These are phyloP conservation scores for Symbiotaphrina buchneri DNA, from an alignment of 495 filamentous ascomycete species.

Conservation along the genomic window DNA sequence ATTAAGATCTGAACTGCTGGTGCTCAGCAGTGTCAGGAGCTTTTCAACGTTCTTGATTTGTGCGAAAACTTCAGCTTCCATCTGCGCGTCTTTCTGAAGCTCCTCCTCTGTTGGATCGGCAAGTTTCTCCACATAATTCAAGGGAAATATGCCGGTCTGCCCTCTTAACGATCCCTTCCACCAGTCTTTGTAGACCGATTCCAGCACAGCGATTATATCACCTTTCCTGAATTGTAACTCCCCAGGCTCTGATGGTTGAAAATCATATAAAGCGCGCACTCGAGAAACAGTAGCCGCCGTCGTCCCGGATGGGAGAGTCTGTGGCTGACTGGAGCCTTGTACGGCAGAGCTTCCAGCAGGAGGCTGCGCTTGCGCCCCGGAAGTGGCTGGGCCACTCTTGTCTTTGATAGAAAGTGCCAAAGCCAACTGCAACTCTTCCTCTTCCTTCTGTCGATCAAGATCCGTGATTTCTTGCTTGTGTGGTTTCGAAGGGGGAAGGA, in stretches of 20 bases:
- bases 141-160: conserved; percentile 90
- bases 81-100: conserved; percentile 84
- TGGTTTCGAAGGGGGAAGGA: conserved; percentile 82
- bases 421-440: conserved; percentile 94
- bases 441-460: conserved; percentile 79
- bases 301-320: conserved; percentile 39
- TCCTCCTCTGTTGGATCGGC: conserved; percentile 88
- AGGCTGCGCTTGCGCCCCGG: conserved; percentile 10
- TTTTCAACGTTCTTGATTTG: conserved; percentile 99
- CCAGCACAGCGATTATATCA: conserved; percentile 90
- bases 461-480: conserved; percentile 81
- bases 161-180: conserved; percentile 91
- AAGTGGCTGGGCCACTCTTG: conserved; percentile 19
- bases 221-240: conserved; percentile 93
- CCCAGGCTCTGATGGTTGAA: conserved; percentile 77
- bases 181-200: conserved; percentile 98
- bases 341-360: conserved; percentile 18
- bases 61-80: conserved; percentile 93
- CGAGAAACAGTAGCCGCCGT: conserved; percentile 95
- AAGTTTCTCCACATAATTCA: conserved; percentile 97
- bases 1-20: conserved; percentile 71
- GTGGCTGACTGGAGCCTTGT: too few relatives aligned
- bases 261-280: conserved; percentile 85
- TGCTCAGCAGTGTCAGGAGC: conserved; percentile 77
- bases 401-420: conserved; percentile 82